Base-by-base conservation (phyloP, 164 flowering plant genomes). In the Vitis labrusca region DNA sequence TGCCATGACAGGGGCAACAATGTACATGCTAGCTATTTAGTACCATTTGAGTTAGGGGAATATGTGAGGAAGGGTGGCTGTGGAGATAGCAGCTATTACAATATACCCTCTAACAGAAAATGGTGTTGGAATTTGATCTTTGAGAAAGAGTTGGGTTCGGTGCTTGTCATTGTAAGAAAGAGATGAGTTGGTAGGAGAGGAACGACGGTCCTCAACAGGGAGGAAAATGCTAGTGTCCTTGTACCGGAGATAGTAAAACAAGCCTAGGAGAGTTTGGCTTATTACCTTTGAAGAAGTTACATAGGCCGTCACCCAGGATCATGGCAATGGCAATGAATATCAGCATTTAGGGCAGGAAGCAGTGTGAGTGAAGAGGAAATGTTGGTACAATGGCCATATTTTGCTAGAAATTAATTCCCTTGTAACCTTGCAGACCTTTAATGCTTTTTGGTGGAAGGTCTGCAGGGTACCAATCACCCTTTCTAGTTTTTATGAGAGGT, bases 291-390 rank as follows among this genome's bases (percentile, higher is more conserved):
- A 74, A 66, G 64, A 84, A 81, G 75, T 78, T 84, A 83, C 79
- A 84, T 2, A 84, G 73, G 6, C 87, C 87, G 50, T 84, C 87
- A 11, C 87, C 87, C 12, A 84, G 73, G 58, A 81, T 84, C 82
- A 84, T 65, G 29, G 87, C 85, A 67, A 85, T 81, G 50, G 79
- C 77, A 51, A 83, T 83, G 70, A 85, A 85, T 12, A 85, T 84
- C 85, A 80, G 75, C 65, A 23, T 3, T 37, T 9, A 58, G 8
- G 49, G 10, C 16, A 13, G 30, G 29, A 1, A 8, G 27, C 13
- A 32, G 37, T 8, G 51, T n/a, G 27, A n/a, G 32, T 29, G 54
- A 29, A 50, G 29, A 8, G 27, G 55, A 69, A 32, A 29, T 50
- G 1, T 23, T 23, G 27, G 12, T 8, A 13, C 17, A 48, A 17